phyloP scores from a whole-genome alignment of 2,329 filamentous ascomycete species.

The Parascedosporium putredinis region DNA sequence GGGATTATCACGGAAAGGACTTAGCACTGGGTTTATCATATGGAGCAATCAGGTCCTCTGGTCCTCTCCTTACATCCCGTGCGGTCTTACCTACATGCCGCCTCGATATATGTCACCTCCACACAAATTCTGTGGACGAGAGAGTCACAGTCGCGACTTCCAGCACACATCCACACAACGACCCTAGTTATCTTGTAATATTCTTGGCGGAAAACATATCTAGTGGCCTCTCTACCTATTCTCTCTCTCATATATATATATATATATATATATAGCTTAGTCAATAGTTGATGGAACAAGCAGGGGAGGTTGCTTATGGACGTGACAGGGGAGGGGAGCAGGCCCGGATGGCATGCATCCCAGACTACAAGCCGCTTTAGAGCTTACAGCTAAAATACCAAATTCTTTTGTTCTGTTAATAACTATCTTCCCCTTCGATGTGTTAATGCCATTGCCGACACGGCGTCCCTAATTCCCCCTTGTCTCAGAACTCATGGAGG shows the following conservation, averaged over 20 bases:
- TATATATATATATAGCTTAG: slow-evolving; percentile 1
- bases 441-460: too few species aligned
- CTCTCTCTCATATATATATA: too few species aligned
- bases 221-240: background rate
- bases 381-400: slow-evolving; percentile 4
- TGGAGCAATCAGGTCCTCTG: background rate
- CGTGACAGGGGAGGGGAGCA: background rate
- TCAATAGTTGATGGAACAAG: background rate
- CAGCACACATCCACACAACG: background rate
- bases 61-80: background rate
- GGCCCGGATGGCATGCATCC: background rate
- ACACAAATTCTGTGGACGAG: too few species aligned
- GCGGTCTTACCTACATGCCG: background rate
- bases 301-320: background rate
- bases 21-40: background rate
- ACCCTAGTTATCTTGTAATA: background rate
- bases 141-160: background rate
- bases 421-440: too few species aligned
- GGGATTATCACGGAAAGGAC: slow-evolving; percentile 1
- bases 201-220: background rate
- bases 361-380: background rate
- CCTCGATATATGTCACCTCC: too few species aligned
- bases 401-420: slow-evolving; percentile 9
- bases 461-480: too few species aligned
- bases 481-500: too few species aligned